phyloP scores from a whole-genome alignment of 441 rosid genomes.

The Erodium trifolium region DNA sequence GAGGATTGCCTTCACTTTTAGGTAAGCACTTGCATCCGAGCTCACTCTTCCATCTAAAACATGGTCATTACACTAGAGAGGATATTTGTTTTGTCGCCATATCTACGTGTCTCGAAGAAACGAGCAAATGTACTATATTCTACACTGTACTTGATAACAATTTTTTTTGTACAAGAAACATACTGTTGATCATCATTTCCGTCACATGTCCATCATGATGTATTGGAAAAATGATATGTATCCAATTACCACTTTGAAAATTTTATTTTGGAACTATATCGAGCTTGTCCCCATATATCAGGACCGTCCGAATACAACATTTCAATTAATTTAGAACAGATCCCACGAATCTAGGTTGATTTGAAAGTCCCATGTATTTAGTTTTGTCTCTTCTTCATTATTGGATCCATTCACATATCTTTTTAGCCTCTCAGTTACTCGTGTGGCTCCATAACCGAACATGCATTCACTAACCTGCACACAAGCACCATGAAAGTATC shows the following conservation, averaged over 20 bases:
- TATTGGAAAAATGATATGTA: too few relatives aligned
- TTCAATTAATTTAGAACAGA: not conserved
- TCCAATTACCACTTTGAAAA: too few relatives aligned
- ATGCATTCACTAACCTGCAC: not conserved
- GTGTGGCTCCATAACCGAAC: constrained; percentile 6
- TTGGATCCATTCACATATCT: constrained; percentile 1
- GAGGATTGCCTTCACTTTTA: not conserved
- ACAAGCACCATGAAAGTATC: not conserved
- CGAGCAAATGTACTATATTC: not conserved
- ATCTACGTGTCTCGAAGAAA: not conserved
- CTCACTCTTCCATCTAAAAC: not conserved
- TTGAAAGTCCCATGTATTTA: constrained; percentile 2
- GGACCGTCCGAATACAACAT: too few relatives aligned
- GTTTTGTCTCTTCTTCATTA: not conserved
- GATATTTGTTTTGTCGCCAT: not conserved
- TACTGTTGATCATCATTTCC: not conserved
- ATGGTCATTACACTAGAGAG: not conserved
- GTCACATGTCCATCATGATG: too few relatives aligned
- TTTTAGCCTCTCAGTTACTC: constrained; percentile 1
- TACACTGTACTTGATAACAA: not conserved
- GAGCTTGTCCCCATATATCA: too few relatives aligned
- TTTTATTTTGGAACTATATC: too few relatives aligned
- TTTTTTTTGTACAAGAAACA: not conserved
- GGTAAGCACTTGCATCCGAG: not conserved
- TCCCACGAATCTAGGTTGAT: not conserved